Evolutionary conservation across 2,329 filamentous ascomycete species (phyloP).

Genomic region (Macrophomina phaseolina): DNA sequence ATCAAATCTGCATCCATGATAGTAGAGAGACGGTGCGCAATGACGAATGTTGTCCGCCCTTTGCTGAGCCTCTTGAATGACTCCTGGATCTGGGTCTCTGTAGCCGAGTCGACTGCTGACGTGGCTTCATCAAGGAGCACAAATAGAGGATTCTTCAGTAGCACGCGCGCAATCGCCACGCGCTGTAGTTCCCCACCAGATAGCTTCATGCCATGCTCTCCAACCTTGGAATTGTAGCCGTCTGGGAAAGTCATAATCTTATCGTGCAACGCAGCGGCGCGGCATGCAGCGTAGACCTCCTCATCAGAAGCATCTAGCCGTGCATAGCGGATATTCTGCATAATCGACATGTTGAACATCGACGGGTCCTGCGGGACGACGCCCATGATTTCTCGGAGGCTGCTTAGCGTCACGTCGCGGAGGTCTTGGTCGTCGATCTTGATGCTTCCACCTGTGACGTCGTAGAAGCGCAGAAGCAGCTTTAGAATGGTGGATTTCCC

Average conservation of each 20-base stretch:
- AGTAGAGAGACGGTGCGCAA: slow-evolving; percentile 80
- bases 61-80: slow-evolving; percentile 64
- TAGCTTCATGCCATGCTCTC: slow-evolving; percentile 52
- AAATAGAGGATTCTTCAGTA: slow-evolving; percentile 81
- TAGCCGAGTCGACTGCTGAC: slow-evolving; percentile 79
- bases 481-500: slow-evolving; percentile 69
- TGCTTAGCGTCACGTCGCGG: slow-evolving; percentile 62
- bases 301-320: slow-evolving; percentile 65
- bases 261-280: slow-evolving; percentile 67
- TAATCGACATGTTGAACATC: slow-evolving; percentile 68
- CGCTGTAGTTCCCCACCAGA: slow-evolving; percentile 72
- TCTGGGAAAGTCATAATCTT: slow-evolving; percentile 64
- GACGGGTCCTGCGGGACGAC: slow-evolving; percentile 69
- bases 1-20: slow-evolving; percentile 88
- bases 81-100: slow-evolving; percentile 69
- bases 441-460: slow-evolving; percentile 61
- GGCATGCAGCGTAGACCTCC: slow-evolving; percentile 66
- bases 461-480: slow-evolving; percentile 66
- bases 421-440: slow-evolving; percentile 66
- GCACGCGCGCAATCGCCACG: slow-evolving; percentile 72
- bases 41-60: slow-evolving; percentile 69
- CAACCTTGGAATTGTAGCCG: slow-evolving; percentile 47
- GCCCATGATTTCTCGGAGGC: slow-evolving; percentile 64
- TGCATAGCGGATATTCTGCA: slow-evolving; percentile 70
- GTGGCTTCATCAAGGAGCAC: slow-evolving; percentile 89